phyloP scores from a whole-genome alignment of 805 yeast genomes.

The Zygotorulaspora chibaensis region DNA sequence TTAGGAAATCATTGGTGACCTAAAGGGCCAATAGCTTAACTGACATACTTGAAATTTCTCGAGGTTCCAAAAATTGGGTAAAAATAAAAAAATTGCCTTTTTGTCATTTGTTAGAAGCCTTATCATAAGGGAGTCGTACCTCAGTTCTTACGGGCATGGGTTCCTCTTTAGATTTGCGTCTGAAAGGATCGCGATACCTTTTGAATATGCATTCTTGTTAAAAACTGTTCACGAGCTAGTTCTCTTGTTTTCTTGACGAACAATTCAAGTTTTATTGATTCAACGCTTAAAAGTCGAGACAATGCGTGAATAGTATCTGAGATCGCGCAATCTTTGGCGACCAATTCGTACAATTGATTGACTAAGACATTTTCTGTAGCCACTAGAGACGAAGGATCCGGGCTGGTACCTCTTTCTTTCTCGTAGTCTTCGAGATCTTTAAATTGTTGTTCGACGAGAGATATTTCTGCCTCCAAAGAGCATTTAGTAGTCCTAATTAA shows the following conservation, averaged over 20 bases:
- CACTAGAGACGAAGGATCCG: slow-evolving; percentile 42
- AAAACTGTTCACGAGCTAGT: slow-evolving; percentile 61
- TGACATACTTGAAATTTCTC: too few species aligned
- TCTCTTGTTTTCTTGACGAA: slow-evolving; percentile 43
- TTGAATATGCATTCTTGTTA: slow-evolving; percentile 44
- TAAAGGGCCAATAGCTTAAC: too few species aligned
- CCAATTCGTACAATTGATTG: slow-evolving; percentile 48
- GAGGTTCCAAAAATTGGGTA: too few species aligned
- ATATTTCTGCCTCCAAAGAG: slow-evolving; percentile 30
- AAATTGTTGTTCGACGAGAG: slow-evolving; percentile 30
- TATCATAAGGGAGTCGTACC: too few species aligned
- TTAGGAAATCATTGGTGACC: too few species aligned
- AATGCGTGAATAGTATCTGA: slow-evolving; percentile 61
- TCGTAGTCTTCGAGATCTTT: slow-evolving; percentile 29
- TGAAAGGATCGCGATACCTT: slow-evolving; percentile 31
- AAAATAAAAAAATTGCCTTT: too few species aligned
- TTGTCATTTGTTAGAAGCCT: too few species aligned
- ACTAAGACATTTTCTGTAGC: slow-evolving; percentile 50
- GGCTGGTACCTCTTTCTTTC: slow-evolving; percentile 23
- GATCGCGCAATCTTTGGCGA: slow-evolving; percentile 65
- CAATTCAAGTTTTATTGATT: slow-evolving; percentile 21
- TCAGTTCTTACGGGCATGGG: too few species aligned
- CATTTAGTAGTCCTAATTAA: slow-evolving; percentile 30
- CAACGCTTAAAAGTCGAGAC: slow-evolving; percentile 19
- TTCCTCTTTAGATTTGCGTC: not conserved